Conservation (phyloP, 1,139 yeast species). For the Oligophagozyma castellii region DNA sequence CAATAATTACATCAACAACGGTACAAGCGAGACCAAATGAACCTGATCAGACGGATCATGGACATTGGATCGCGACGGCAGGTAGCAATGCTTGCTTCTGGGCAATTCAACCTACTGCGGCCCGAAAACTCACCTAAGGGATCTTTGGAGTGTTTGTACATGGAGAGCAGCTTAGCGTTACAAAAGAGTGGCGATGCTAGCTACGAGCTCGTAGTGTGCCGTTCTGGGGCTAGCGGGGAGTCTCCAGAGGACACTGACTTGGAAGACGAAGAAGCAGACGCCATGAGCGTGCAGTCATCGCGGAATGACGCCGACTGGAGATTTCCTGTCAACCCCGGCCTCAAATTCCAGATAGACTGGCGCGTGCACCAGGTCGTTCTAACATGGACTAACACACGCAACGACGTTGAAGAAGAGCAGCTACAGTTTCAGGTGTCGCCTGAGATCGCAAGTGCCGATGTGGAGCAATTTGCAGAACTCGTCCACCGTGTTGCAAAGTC, state of each 20-base stretch:
- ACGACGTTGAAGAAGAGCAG: constrained; percentile 77
- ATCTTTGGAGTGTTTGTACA: constrained; percentile 69
- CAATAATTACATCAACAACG: too few relatives aligned
- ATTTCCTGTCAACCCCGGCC: constrained; percentile 15
- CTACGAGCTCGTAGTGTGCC: constrained; percentile 59
- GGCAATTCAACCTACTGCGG: constrained; percentile 62
- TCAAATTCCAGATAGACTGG: constrained; percentile 34
- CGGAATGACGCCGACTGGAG: constrained; percentile 23
- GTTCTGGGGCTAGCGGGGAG: constrained; percentile 49
- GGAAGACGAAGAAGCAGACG: constrained; percentile 32
- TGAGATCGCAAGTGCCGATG: constrained; percentile 39
- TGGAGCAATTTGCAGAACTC: constrained; percentile 56
- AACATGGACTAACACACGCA: constrained; percentile 60
- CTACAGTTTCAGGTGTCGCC: constrained; percentile 71
- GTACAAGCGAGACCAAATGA: too few relatives aligned
- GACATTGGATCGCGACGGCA: constrained; percentile 53
- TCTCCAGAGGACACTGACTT: constrained; percentile 36
- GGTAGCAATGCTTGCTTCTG: constrained; percentile 60
- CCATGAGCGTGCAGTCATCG: constrained; percentile 39
- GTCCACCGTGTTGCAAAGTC: constrained; percentile 51
- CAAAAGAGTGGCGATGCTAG: constrained; percentile 49
- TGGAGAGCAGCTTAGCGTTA: constrained; percentile 65
- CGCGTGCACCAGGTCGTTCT: constrained; percentile 39
- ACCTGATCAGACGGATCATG: constrained; percentile 59
- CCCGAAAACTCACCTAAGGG: constrained; percentile 76